These are phyloP conservation scores for Paulownia fortunei DNA, from an alignment of 257 asterid species.

Conservation along the genomic window DNA sequence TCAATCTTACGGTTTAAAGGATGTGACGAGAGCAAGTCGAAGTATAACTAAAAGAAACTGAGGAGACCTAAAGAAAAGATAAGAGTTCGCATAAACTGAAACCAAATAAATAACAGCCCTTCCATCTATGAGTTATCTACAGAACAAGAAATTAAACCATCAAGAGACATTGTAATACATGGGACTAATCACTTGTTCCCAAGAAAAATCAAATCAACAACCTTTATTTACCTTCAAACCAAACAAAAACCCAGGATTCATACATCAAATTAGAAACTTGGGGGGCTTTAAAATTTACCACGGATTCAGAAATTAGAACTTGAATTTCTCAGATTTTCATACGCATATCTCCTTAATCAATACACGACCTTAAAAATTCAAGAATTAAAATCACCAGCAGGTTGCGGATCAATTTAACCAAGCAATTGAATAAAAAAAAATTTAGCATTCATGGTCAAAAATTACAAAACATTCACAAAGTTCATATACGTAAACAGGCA, in stretches of 20 bases:
- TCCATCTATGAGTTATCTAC: not conserved
- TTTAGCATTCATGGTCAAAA: not conserved
- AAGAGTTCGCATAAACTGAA: not conserved
- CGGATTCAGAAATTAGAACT: not conserved
- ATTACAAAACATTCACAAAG: not conserved
- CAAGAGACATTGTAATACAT: not conserved
- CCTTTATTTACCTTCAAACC: not conserved
- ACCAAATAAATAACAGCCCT: not conserved
- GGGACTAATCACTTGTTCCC: not conserved
- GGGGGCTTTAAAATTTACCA: not conserved
- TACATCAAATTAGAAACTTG: not conserved
- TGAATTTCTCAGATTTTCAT: not conserved
- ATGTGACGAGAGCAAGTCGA: too few species aligned
- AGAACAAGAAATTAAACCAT: not conserved
- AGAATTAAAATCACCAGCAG: not conserved
- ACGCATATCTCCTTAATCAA: not conserved
- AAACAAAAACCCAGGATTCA: not conserved
- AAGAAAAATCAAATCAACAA: not conserved
- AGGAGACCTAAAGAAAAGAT: not conserved
- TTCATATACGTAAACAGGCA: not conserved
- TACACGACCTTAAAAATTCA: not conserved
- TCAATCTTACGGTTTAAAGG: too few species aligned
- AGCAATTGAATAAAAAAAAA: not conserved
- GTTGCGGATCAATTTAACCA: not conserved
- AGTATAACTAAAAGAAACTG: not conserved